These are phyloP conservation scores for Elongisporangium senticosum DNA, from an alignment of 352 stramenopile genomes.

Conservation along the genomic window DNA sequence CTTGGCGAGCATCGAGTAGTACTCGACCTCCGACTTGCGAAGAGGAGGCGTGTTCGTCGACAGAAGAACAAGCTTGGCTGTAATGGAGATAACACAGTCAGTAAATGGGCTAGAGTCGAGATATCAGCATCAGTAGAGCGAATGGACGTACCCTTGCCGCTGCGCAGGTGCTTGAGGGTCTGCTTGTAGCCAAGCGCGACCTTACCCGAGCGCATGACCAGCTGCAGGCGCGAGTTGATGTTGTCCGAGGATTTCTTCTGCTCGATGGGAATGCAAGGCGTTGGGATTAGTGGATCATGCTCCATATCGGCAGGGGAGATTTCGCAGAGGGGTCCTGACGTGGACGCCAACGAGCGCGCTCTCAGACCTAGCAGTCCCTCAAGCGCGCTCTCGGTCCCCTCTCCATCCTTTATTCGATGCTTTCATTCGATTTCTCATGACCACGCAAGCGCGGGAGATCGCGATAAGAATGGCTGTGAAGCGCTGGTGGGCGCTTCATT, in stretches of 20 bases:
- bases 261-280: conserved; percentile 13
- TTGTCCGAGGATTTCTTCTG: conserved; percentile 98
- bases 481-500: background rate
- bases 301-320: conserved; percentile 10
- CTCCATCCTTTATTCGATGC: background rate
- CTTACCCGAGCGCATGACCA: conserved; percentile 99
- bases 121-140: background rate
- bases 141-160: conserved; percentile 74
- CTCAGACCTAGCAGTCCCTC: background rate
- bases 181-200: conserved; percentile 98
- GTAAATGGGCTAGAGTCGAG: background rate
- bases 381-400: background rate
- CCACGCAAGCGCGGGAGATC: background rate
- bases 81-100: background rate
- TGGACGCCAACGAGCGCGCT: background rate
- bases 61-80: conserved; percentile 97
- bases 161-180: conserved; percentile 96
- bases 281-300: conserved; percentile 20
- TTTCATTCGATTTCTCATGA: background rate
- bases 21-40: conserved; percentile 99
- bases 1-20: conserved; percentile 99
- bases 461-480: background rate
- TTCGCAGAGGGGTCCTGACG: background rate
- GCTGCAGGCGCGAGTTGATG: conserved; percentile 99
- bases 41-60: conserved; percentile 97